Evolutionary conservation across 2,329 filamentous ascomycete genomes (phyloP), one percentile per base, ranked within the genome.

Genomic region (Penicillium sp.): DNA sequence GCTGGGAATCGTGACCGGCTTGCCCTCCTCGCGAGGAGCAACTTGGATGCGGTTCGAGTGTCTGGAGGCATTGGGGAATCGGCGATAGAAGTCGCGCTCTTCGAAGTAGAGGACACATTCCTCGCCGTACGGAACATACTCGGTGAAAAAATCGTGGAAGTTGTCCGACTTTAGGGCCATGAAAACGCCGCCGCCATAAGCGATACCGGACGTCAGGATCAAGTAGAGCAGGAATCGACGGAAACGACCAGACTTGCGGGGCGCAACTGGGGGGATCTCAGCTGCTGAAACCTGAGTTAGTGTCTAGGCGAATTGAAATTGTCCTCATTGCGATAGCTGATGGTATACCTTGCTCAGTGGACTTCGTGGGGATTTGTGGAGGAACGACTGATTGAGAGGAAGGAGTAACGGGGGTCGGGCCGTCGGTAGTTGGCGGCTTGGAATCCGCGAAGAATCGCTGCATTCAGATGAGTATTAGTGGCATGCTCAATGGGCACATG

Each of bases 141-240:
- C 93, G 70, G 93, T 98, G 80, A 99, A 99, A 82, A 97, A 95
- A 78, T 99, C 95, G 79, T 99, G 94, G 85, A 98, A 99, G 79
- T 92, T 96, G 82, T 99, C 95, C 73, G 89, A 96, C 77, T 95
- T 85, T 65, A 96, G 87, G 56, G 95, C 94, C 77, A 96, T 95
- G 83, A 90, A 96, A 56, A 97, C 88, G 66, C 94, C 92, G 65
- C 92, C 92, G 56, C 85, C 90, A 70, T 96, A 99, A 40, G 89
- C 88, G 46, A 96, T 77, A 6, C 87, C 86, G 27, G 90, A 87
- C 31, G 97, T 84, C 46, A 96, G 78, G 62, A 93, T 79, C 50
- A 97, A 78, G 55, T 90, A 90, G 65, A 93, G 79, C 58, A 97
- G 79, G 73, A 92, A 89, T 73, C 89, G 89, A 69, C 91, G 85